Percentiles rank a stretch among this genome's conserved stretches.
Evolutionary conservation across 2,329 filamentous ascomycete species (phyloP).

Genomic region (Venturia oleaginea): DNA sequence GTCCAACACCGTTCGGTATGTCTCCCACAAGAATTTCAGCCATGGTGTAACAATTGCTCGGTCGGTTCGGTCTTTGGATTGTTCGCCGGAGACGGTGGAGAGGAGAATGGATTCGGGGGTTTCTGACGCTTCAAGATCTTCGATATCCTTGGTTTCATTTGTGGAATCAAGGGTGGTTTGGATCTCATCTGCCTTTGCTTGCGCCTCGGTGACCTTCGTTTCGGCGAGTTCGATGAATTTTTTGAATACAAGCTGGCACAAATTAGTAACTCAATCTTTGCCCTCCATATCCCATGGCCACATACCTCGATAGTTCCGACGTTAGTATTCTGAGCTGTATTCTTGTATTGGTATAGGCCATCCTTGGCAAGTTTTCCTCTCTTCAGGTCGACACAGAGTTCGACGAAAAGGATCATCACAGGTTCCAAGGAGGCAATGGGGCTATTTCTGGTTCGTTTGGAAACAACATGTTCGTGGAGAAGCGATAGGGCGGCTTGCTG

Average conservation of each 20-base stretch:
- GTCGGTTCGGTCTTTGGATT: conserved; percentile 94
- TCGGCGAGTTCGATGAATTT: conserved; percentile 97
- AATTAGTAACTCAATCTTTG: conserved; percentile 32
- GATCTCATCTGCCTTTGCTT: conserved; percentile 91
- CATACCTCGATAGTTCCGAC: conserved; percentile 90
- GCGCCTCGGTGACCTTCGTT: conserved; percentile 89
- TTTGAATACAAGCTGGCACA: conserved; percentile 77
- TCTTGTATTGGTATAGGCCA: conserved; percentile 99
- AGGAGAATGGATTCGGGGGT: conserved; percentile 97
- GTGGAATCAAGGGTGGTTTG: conserved; percentile 77
- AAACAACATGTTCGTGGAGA: conserved; percentile 98
- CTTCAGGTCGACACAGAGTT: conserved; percentile 92
- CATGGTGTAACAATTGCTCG: conserved; percentile 96
- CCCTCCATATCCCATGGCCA: neutral
- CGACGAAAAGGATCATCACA: conserved; percentile 95
- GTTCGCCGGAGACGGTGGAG: conserved; percentile 94
- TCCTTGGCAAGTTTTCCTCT: conserved; percentile 99
- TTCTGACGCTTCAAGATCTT: conserved; percentile 93
- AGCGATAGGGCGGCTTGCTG: conserved; percentile 83
- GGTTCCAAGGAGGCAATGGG: conserved; percentile 94
- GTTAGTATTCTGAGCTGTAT: conserved; percentile 98
- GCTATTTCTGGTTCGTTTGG: conserved; percentile 93
- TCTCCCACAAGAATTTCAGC: conserved; percentile 99
- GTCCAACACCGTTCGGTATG: conserved; percentile 94
- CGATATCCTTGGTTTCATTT: conserved; percentile 64